Base-by-base conservation (phyloP, 2,329 filamentous ascomycete species). In the Neophaeococcomyces aloes region DNA sequence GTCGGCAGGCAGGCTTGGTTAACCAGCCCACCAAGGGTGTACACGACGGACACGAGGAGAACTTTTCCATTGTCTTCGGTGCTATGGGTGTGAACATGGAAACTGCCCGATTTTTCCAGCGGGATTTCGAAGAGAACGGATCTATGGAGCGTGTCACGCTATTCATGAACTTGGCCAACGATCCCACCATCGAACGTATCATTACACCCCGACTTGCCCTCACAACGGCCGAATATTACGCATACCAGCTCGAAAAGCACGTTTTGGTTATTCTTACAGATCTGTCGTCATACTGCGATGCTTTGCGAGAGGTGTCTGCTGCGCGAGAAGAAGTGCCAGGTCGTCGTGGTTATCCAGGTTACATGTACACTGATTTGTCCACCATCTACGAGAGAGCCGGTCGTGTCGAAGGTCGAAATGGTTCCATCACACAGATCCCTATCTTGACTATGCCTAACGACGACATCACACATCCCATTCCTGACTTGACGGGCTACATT, bases 41-140 rank as follows among this genome's bases (percentile, higher is more conserved):
- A 19, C 91, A 98, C 61, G 93, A 98, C 60, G 88, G 81, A 45
- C 91, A 98, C 67, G 87, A 95, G 61, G 91, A 98, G 61, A 98
- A 98, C 74, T 98, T 98, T 76, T 95, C 88, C 48, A 98, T 98
- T 59, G 91, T 98, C 46, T 98, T 98, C 63, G 93, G 86, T 62
- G 91, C 91, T 61, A 98, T 98, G 91, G 91, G 91, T 87, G 91
- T 98, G 57, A 98, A 98, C 73, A 80, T 98, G 81, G 91, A 98
- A 65, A 98, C 91, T 25, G 86, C 84, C 58, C 84, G 91, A 58
- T 98, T 98, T 78, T 98, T 98, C 74, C 96, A 89, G 29, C 79
- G 86, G 54, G 91, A 98, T 61, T 98, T 98, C 61, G 91, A 98
- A 67, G 87, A 98, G 76, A 98, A 98, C 67, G 93, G 93, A 57